Conservation (phyloP, 345 rosid species). For the Corchorus olitorius region DNA sequence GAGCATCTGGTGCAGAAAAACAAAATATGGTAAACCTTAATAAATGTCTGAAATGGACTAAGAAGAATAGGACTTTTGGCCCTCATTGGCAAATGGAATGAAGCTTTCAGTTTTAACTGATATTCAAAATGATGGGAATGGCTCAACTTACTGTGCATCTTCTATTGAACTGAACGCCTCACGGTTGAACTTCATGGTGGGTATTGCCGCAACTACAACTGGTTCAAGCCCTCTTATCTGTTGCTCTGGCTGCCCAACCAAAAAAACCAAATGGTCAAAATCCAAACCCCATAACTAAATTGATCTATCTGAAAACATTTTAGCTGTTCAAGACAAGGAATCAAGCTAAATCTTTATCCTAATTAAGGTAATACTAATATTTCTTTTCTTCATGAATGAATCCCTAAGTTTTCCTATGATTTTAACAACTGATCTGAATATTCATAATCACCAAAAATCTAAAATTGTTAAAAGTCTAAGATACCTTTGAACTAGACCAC, state of each 20-base stretch:
- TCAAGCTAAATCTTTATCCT: neutral
- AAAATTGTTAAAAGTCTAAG: neutral
- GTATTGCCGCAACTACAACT: slow-evolving; percentile 63
- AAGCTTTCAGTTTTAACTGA: neutral
- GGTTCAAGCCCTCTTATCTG: slow-evolving; percentile 55
- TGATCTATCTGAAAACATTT: neutral
- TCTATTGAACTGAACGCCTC: slow-evolving; percentile 50
- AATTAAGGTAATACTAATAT: neutral
- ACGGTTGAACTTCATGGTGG: slow-evolving; percentile 53
- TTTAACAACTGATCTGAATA: neutral
- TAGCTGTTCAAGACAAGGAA: neutral
- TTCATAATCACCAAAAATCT: neutral
- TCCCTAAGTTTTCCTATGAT: neutral
- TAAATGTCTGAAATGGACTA: neutral
- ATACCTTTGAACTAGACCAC: neutral
- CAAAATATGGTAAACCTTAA: neutral
- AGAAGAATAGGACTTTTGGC: neutral
- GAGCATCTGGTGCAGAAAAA: slow-evolving; percentile 51
- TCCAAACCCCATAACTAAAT: neutral
- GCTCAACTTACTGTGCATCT: slow-evolving; percentile 61
- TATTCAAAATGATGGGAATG: neutral
- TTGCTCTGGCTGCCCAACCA: slow-evolving; percentile 48
- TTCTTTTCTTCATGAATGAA: neutral
- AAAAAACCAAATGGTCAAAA: neutral
- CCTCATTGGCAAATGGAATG: too few species aligned